phyloP scores from a whole-genome alignment of 805 yeast genomes.

The Deakozyma indianensis region DNA sequence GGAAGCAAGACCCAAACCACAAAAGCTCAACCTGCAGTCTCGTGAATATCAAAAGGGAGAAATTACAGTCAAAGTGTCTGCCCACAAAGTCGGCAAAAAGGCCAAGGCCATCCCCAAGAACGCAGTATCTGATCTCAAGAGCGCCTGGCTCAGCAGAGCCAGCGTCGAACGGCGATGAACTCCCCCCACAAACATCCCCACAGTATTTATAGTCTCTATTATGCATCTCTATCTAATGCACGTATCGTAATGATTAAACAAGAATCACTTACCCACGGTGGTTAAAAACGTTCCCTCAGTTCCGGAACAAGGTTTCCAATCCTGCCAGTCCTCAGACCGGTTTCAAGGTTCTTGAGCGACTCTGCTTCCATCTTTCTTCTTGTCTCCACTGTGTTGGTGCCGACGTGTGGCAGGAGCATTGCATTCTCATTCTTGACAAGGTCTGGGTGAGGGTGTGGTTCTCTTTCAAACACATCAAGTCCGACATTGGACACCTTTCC shows the following conservation, averaged over 20 bases:
- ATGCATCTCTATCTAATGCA: neutral
- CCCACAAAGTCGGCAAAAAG: neutral
- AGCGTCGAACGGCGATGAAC: neutral
- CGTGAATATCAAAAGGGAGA: neutral
- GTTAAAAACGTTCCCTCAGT: conserved; percentile 9
- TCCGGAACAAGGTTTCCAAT: conserved; percentile 67
- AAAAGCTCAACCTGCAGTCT: neutral
- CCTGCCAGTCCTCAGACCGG: conserved; percentile 44
- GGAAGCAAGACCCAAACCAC: neutral
- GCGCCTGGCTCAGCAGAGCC: neutral
- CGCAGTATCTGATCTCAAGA: neutral
- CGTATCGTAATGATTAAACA: too few relatives aligned
- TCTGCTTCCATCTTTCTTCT: conserved; percentile 60
- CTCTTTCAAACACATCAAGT: conserved; percentile 50
- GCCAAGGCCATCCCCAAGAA: neutral
- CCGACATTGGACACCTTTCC: conserved; percentile 47
- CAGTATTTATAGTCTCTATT: conserved; percentile 17
- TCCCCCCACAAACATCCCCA: too few relatives aligned
- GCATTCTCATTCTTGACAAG: conserved; percentile 34
- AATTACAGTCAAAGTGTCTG: neutral
- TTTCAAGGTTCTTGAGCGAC: conserved; percentile 47
- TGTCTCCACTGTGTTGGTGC: conserved; percentile 67
- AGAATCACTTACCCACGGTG: too few relatives aligned
- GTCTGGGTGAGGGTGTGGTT: conserved; percentile 45
- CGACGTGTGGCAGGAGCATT: conserved; percentile 80